Percentiles rank a stretch among this genome's conserved stretches.
Conservation (phyloP, 2,329 filamentous ascomycete species). For the Fusarium equiseti region DNA sequence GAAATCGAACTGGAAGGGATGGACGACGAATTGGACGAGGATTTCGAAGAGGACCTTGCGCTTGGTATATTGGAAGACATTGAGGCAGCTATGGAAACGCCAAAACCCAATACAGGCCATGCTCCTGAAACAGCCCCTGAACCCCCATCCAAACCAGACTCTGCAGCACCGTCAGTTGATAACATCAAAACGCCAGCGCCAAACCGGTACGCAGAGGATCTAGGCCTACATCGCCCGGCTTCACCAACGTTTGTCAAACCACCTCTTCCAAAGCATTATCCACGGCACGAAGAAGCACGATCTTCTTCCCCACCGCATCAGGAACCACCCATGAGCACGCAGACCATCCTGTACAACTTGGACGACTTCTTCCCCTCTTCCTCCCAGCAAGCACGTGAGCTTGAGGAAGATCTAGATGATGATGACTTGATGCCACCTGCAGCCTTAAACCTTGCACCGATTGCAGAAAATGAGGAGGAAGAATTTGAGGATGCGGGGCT, state of each 20-base stretch:
- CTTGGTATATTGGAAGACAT: conserved; percentile 44
- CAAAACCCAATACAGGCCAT: background rate
- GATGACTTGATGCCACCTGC: conserved; percentile 11
- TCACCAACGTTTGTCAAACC: conserved; percentile 7
- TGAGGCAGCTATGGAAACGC: conserved; percentile 31
- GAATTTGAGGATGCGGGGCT: conserved; percentile 31
- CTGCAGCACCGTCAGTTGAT: background rate
- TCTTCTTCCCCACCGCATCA: conserved; percentile 37
- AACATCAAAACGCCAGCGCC: background rate
- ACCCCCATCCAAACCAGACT: background rate
- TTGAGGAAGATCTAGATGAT: conserved; percentile 55
- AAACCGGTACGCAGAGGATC: conserved; percentile 36
- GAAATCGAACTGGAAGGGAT: conserved; percentile 31
- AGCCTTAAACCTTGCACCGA: conserved; percentile 16
- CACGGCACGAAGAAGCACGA: conserved; percentile 18
- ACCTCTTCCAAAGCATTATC: conserved; percentile 1
- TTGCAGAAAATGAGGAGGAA: conserved; percentile 30
- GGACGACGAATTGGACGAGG: conserved; percentile 45
- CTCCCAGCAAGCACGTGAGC: conserved; percentile 66
- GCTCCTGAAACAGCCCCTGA: background rate
- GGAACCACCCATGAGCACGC: conserved; percentile 59
- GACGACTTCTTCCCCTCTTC: conserved; percentile 69
- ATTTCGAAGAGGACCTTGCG: conserved; percentile 46
- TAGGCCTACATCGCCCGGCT: conserved; percentile 33
- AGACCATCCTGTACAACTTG: conserved; percentile 64